phyloP scores from a whole-genome alignment of 2,329 filamentous ascomycete species.

The Apiospora koreana region DNA sequence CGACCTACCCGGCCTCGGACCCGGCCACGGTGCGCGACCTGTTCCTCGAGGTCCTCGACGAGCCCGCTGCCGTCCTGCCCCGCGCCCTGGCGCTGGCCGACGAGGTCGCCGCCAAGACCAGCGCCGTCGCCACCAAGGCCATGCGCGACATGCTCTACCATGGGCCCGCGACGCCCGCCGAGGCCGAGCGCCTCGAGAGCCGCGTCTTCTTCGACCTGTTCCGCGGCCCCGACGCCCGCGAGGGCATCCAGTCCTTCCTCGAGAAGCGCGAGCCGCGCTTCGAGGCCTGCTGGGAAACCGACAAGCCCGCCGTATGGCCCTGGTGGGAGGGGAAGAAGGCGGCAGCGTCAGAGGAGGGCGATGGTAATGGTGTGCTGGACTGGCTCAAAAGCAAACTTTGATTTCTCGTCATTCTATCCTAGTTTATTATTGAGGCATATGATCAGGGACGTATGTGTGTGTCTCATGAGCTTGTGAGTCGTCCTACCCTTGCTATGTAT shows the following conservation, averaged over 20 bases:
- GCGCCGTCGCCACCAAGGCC: slow-evolving; percentile 61
- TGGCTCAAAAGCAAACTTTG: slow-evolving; percentile 20
- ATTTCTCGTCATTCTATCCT: background rate
- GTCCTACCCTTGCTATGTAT: background rate
- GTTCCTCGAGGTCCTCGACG: slow-evolving; percentile 65
- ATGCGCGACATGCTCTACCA: slow-evolving; percentile 74
- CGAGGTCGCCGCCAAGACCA: slow-evolving; percentile 68
- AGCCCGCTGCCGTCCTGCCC: slow-evolving; percentile 59
- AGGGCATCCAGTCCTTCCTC: slow-evolving; percentile 69
- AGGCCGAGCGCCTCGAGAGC: slow-evolving; percentile 69
- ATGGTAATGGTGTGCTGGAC: slow-evolving; percentile 1
- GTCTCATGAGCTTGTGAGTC: background rate
- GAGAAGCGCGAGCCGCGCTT: slow-evolving; percentile 68
- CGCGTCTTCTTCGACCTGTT: slow-evolving; percentile 64
- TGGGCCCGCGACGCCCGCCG: slow-evolving; percentile 61
- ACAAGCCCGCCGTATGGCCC: slow-evolving; percentile 61
- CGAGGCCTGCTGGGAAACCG: slow-evolving; percentile 58
- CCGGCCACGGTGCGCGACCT: slow-evolving; percentile 54
- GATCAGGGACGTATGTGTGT: no score
- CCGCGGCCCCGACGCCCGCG: slow-evolving; percentile 58
- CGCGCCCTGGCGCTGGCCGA: slow-evolving; percentile 66
- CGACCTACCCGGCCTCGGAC: slow-evolving; percentile 54
- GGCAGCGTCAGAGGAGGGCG: background rate
- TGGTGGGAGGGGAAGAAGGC: slow-evolving; percentile 64
- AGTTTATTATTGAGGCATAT: background rate